Evolutionary conservation across 352 stramenopile genomes (phyloP), one percentile per base, ranked within the genome.

Genomic region (Lagenidium sp.): DNA sequence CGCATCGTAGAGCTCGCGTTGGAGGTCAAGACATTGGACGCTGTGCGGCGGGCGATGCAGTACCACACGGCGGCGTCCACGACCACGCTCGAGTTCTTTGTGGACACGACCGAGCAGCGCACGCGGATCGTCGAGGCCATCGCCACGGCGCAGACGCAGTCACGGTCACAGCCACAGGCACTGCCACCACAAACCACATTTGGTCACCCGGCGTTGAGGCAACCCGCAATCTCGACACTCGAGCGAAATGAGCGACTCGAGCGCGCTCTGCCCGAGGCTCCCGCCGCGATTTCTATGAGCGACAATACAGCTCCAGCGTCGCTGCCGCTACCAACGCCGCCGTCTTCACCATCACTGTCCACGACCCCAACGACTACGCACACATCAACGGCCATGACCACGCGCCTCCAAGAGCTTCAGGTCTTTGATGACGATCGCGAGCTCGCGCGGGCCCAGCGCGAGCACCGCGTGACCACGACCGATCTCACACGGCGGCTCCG

Each of bases 401-500:
- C n/a, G n/a, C n/a, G n/a, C n/a, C n/a, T n/a, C n/a, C n/a, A n/a
- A n/a, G n/a, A n/a, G n/a, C n/a, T n/a, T n/a, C n/a, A n/a, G n/a
- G n/a, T n/a, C 28, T 32, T 8, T 15, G 28, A 32, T 15, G 15
- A 15, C 28, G 28, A 13, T 32, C 8, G 28, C 8, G 28, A 8
- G 28, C 8, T 32, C 28, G 28, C 28, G 28, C 15, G 8, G 28
- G 15, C 15, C 4, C 53, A 55, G 19, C 47, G 47, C 39, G 53
- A 55, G 26, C 53, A 38, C 11, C 36, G 36, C 15, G 36, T 51
- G 10, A 13, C 28, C 15, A 23, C 46, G 1, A 47, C 49, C 10
- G 57, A 68, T 28, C 43, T 84, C 29, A 41, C 51, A 1, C 35
- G 66, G 36, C 60, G 71, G 3, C 57, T 86, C 11, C 65, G 68